Conservation (phyloP, 2,329 filamentous ascomycete species). For the Xylariaceae sp. region DNA sequence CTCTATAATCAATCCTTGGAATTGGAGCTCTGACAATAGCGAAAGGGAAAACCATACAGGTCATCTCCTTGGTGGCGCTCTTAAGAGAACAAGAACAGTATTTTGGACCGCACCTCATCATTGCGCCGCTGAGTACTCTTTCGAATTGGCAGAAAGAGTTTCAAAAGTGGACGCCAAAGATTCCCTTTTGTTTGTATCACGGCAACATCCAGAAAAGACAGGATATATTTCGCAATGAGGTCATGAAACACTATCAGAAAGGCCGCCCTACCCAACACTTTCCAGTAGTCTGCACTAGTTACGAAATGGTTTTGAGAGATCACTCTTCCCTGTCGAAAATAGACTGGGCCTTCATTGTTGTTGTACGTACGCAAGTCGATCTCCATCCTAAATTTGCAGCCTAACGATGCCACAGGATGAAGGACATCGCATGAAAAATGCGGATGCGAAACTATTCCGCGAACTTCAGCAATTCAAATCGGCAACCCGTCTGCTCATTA, state of each 20-base stretch:
- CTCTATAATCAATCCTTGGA: neutral
- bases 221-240: slow-evolving; percentile 66
- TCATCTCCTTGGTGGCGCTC: slow-evolving; percentile 82
- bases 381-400: neutral
- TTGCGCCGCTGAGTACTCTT: slow-evolving; percentile 85
- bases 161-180: slow-evolving; percentile 80
- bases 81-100: slow-evolving; percentile 83
- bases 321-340: slow-evolving; percentile 77
- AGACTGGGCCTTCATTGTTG: slow-evolving; percentile 97
- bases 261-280: slow-evolving; percentile 64
- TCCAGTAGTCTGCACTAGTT: slow-evolving; percentile 89
- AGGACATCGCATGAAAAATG: slow-evolving; percentile 95
- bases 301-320: slow-evolving; percentile 94
- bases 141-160: slow-evolving; percentile 98
- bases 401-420: slow-evolving; percentile 63
- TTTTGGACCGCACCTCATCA: slow-evolving; percentile 82
- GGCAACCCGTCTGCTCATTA: slow-evolving; percentile 87
- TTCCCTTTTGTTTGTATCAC: slow-evolving; percentile 89
- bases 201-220: slow-evolving; percentile 77
- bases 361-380: slow-evolving; percentile 50
- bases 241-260: slow-evolving; percentile 66
- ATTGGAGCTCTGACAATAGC: slow-evolving; percentile 2
- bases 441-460: slow-evolving; percentile 87
- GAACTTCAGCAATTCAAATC: slow-evolving; percentile 87
- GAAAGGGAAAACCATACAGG: slow-evolving; percentile 83